A percentile compares a stretch with the other conserved stretches of the same genome.
Conservation (phyloP, 495 filamentous ascomycete species). For the Neurospora hispaniola region DNA sequence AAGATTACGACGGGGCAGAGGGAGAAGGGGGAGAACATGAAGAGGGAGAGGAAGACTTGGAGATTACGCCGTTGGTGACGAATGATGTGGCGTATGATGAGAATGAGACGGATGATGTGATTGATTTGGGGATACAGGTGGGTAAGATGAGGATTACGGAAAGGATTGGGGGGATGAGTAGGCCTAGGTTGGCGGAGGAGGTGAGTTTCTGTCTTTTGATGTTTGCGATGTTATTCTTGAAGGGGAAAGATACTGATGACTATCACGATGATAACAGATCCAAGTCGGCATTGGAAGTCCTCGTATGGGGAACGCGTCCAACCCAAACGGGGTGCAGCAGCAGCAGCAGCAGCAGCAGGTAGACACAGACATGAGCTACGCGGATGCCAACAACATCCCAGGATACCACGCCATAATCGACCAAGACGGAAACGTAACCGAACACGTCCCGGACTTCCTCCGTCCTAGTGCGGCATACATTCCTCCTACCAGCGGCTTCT, state of each 20-base stretch:
- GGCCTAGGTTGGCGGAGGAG: conserved; percentile 56
- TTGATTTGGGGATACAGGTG: conserved; percentile 59
- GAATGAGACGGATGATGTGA: conserved; percentile 47
- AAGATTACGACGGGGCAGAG: not conserved
- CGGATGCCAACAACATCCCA: not conserved
- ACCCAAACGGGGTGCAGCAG: not conserved
- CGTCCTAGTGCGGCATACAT: conserved; percentile 44
- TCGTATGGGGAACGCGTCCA: not conserved
- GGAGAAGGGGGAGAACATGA: conserved; percentile 25
- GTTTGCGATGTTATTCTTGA: not conserved
- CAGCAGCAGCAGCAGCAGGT: not conserved
- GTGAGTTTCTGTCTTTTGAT: conserved; percentile 21
- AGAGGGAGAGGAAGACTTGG: conserved; percentile 39
- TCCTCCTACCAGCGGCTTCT: conserved; percentile 53
- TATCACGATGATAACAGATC: conserved; percentile 7
- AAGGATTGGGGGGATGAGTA: conserved; percentile 50
- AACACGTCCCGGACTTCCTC: conserved; percentile 31
- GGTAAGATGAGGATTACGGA: conserved; percentile 65
- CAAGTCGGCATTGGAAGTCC: conserved; percentile 13
- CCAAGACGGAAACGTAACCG: not conserved
- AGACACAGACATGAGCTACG: not conserved
- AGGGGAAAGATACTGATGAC: not conserved
- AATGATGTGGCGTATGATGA: conserved; percentile 56
- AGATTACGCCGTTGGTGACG: conserved; percentile 43
- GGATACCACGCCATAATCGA: not conserved